phyloP scores from a whole-genome alignment of 2,329 filamentous ascomycete genomes.

The Sporothrix brunneoviolacea region DNA sequence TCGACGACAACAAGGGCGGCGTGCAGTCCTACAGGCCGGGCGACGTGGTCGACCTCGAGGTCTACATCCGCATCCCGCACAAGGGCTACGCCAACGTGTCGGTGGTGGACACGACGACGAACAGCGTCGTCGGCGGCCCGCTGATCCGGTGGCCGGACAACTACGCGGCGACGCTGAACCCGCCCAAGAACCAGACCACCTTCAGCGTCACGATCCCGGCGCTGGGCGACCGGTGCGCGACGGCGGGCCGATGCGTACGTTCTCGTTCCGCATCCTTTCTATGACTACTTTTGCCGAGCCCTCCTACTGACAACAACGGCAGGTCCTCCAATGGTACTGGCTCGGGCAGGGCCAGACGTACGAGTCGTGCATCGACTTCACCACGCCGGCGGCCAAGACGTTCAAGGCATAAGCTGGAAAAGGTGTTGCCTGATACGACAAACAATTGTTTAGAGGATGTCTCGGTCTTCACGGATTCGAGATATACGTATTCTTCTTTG shows the following conservation, averaged over 20 bases:
- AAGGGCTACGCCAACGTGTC: constrained; percentile 42
- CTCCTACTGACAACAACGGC: background rate
- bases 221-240: constrained; percentile 22
- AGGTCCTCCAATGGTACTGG: constrained; percentile 58
- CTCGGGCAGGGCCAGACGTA: constrained; percentile 54
- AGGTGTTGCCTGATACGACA: background rate
- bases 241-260: constrained; percentile 25
- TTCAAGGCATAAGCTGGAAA: background rate
- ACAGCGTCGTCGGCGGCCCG: constrained; percentile 42
- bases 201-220: constrained; percentile 27
- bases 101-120: constrained; percentile 38
- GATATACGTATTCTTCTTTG: no score
- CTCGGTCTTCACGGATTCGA: no score
- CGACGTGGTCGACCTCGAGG: constrained; percentile 35
- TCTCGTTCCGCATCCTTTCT: background rate
- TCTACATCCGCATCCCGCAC: constrained; percentile 41
- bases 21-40: constrained; percentile 34
- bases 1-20: constrained; percentile 32
- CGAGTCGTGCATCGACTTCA: constrained; percentile 56
- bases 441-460: no score
- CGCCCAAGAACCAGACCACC: constrained; percentile 25
- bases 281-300: background rate
- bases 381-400: constrained; percentile 7
- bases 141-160: constrained; percentile 23
- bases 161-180: constrained; percentile 23